Evolutionary conservation across 148 eudicot species (phyloP).

Genomic region (Amaranthus cruentus): DNA sequence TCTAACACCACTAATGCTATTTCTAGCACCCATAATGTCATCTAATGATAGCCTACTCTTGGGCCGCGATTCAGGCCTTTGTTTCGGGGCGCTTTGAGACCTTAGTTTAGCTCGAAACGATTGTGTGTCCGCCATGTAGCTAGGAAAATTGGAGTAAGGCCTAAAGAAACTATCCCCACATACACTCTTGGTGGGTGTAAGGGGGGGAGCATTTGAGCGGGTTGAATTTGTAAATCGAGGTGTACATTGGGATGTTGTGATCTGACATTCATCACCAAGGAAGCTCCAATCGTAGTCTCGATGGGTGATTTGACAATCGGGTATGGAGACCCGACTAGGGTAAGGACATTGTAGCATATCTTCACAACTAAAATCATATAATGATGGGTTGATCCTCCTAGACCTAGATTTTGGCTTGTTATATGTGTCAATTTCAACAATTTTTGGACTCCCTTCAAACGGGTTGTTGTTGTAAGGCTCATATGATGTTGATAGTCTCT

Average conservation of each 20-base stretch:
- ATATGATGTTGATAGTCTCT: conserved; percentile 62
- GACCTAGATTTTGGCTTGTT: conserved; percentile 58
- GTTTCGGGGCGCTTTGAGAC: conserved; percentile 87
- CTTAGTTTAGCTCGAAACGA: conserved; percentile 77
- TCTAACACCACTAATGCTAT: conserved; percentile 67
- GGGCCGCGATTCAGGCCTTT: conserved; percentile 56
- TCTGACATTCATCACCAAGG: conserved; percentile 39
- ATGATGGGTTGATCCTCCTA: conserved; percentile 37
- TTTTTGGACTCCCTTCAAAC: conserved; percentile 76
- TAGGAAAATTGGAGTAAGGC: conserved; percentile 47
- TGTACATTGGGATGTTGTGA: conserved; percentile 70
- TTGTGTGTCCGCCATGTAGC: conserved; percentile 74
- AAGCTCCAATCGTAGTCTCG: conserved; percentile 44
- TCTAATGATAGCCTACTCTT: conserved; percentile 58
- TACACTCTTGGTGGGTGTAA: conserved; percentile 74
- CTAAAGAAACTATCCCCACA: conserved; percentile 62
- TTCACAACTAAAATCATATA: conserved; percentile 40
- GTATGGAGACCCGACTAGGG: conserved; percentile 39
- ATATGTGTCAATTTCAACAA: conserved; percentile 80
- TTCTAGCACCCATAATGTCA: conserved; percentile 75
- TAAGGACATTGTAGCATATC: conserved; percentile 47
- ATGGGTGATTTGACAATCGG: conserved; percentile 21
- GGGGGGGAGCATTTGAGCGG: conserved; percentile 36
- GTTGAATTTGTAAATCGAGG: conserved; percentile 49
- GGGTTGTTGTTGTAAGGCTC: conserved; percentile 35